phyloP scores from a whole-genome alignment of 208 protist species.

The Crithidia sp. region DNA sequence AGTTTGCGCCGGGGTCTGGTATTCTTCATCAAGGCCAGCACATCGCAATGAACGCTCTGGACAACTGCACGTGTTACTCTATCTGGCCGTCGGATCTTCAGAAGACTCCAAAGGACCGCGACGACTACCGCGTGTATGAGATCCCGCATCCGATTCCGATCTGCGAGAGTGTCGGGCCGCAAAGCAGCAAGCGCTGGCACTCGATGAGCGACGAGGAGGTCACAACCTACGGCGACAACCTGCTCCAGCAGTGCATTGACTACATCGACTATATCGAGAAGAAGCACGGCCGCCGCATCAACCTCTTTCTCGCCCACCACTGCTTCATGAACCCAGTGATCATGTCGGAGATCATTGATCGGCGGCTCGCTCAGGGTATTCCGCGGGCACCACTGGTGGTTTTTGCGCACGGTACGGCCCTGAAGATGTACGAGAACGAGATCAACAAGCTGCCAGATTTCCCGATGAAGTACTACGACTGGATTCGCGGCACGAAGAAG shows the following conservation, averaged over 20 bases:
- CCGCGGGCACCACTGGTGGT: constrained; percentile 58
- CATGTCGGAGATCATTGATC: constrained; percentile 62
- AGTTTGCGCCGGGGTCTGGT: constrained; percentile 80
- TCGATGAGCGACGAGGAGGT: constrained; percentile 72
- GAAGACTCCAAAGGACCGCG: constrained; percentile 57
- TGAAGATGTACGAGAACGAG: constrained; percentile 88
- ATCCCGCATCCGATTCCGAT: constrained; percentile 79
- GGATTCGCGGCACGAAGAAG: constrained; percentile 60
- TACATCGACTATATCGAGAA: constrained; percentile 80
- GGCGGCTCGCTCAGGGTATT: constrained; percentile 44
- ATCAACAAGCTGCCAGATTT: constrained; percentile 66
- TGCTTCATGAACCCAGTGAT: constrained; percentile 87
- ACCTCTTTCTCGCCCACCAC: constrained; percentile 79
- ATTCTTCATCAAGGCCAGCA: constrained; percentile 84
- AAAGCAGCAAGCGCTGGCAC: constrained; percentile 80
- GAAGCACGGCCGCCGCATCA: constrained; percentile 55
- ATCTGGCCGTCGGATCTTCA: constrained; percentile 77
- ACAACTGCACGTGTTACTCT: constrained; percentile 60
- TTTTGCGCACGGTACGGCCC: constrained; percentile 77
- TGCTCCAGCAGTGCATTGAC: constrained; percentile 49
- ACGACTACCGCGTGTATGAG: constrained; percentile 80
- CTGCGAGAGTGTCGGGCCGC: constrained; percentile 76
- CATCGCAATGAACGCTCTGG: constrained; percentile 61
- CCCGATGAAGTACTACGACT: constrained; percentile 80
- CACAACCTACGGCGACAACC: constrained; percentile 53